Conservation (phyloP, 2,329 filamentous ascomycete species). For the Periconia sp. region DNA sequence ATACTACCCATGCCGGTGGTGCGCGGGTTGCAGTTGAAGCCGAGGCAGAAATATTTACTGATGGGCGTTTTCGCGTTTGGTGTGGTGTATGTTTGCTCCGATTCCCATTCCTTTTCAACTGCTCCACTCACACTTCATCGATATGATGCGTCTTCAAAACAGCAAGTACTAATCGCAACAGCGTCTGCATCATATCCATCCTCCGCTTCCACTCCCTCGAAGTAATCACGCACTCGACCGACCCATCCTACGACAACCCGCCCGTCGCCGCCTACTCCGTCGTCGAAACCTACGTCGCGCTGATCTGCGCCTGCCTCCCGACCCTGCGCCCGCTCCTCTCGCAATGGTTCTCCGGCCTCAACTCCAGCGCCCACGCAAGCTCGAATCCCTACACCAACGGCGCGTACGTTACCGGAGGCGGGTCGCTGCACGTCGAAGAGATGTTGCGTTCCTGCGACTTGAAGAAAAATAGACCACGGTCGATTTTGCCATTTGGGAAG, state of each 20-base stretch:
- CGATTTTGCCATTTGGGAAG: neutral
- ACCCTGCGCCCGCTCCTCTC: slow-evolving; percentile 16
- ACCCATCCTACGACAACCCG: slow-evolving; percentile 19
- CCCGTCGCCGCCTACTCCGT: slow-evolving; percentile 14
- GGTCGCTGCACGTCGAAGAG: neutral
- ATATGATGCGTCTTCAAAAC: too few relatives aligned
- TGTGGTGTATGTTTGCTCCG: slow-evolving; percentile 20
- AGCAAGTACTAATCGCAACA: slow-evolving; percentile 7
- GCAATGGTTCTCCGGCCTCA: slow-evolving; percentile 7
- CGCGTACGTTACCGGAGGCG: neutral
- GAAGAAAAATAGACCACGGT: neutral
- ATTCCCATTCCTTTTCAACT: neutral
- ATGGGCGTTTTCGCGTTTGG: slow-evolving; percentile 39
- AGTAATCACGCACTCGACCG: slow-evolving; percentile 8
- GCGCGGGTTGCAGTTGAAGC: slow-evolving; percentile 26
- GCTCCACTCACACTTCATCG: neutral
- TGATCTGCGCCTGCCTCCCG: slow-evolving; percentile 26
- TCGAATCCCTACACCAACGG: neutral
- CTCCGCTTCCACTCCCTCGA: slow-evolving; percentile 22
- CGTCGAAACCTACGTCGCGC: slow-evolving; percentile 18
- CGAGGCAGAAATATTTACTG: slow-evolving; percentile 28
- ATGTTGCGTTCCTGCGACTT: neutral
- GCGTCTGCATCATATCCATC: slow-evolving; percentile 31
- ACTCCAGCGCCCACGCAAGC: neutral
- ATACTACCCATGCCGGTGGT: slow-evolving; percentile 36